A percentile compares a stretch with the other conserved stretches of the same genome.
Conservation (phyloP, 2,329 filamentous ascomycete genomes). For the Drechslerella dactyloides region DNA sequence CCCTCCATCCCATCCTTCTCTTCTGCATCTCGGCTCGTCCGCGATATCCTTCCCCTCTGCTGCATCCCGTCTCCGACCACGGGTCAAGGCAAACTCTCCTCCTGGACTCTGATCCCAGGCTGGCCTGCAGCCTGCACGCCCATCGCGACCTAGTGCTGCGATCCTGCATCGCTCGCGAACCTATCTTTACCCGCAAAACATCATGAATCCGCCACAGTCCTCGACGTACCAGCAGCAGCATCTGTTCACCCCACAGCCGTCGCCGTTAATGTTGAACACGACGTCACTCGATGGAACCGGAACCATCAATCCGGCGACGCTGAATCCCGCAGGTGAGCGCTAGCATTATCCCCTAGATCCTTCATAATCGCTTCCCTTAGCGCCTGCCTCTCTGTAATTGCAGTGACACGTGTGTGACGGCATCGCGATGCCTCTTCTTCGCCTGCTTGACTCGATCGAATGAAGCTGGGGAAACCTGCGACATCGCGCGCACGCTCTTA, state of each 20-base stretch:
- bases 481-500: slow-evolving; percentile 1
- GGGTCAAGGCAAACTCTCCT: not conserved
- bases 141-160: slow-evolving; percentile 9
- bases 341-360: slow-evolving; percentile 52
- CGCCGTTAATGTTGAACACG: slow-evolving; percentile 53
- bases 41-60: not conserved
- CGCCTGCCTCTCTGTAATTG: slow-evolving; percentile 13
- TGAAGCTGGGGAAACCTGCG: slow-evolving; percentile 4
- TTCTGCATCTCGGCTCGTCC: not conserved
- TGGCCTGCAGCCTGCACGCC: slow-evolving; percentile 23
- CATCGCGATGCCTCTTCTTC: slow-evolving; percentile 37
- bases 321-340: slow-evolving; percentile 74
- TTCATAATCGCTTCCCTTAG: slow-evolving; percentile 54
- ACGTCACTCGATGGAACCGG: slow-evolving; percentile 71
- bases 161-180: slow-evolving; percentile 37
- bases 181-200: slow-evolving; percentile 30
- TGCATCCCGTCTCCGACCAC: not conserved
- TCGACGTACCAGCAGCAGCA: slow-evolving; percentile 48
- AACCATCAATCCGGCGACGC: slow-evolving; percentile 87
- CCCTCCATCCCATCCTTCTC: slow-evolving; percentile 9
- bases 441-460: slow-evolving; percentile 23
- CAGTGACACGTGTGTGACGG: slow-evolving; percentile 40
- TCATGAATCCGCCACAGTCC: slow-evolving; percentile 50
- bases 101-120: slow-evolving; percentile 26
- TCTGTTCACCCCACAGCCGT: slow-evolving; percentile 44